A percentile compares a stretch with the other conserved stretches of the same genome.
These are phyloP conservation scores for Penicillium psychrofluorescens DNA, from an alignment of 495 filamentous ascomycete species.

Conservation along the genomic window DNA sequence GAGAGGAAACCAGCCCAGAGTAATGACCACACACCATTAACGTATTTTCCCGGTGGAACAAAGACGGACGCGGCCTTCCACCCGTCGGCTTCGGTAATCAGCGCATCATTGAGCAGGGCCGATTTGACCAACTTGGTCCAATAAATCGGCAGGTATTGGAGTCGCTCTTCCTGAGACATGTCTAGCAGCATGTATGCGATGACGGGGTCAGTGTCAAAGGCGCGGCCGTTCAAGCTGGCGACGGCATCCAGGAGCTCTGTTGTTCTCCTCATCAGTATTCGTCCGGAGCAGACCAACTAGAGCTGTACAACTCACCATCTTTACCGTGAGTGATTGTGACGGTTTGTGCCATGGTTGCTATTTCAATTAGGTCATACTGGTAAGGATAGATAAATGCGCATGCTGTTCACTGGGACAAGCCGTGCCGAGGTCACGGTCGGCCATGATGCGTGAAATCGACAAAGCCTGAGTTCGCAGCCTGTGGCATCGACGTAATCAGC, in stretches of 20 bases:
- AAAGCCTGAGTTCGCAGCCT: neutral
- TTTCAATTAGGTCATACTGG: neutral
- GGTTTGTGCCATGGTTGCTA: slow-evolving; percentile 9
- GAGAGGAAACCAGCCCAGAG: slow-evolving; percentile 14
- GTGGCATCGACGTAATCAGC: slow-evolving; percentile 6
- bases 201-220: slow-evolving; percentile 18
- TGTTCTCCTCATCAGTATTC: neutral
- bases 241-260: slow-evolving; percentile 11
- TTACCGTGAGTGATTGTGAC: slow-evolving; percentile 16
- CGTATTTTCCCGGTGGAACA: slow-evolving; percentile 9
- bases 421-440: no score
- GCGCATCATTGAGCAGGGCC: slow-evolving; percentile 15
- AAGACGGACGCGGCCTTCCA: slow-evolving; percentile 22
- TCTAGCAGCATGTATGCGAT: slow-evolving; percentile 21
- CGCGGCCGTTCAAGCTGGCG: slow-evolving; percentile 13
- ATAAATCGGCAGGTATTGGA: slow-evolving; percentile 17
- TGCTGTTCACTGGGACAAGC: no score
- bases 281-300: neutral
- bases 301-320: slow-evolving; percentile 5
- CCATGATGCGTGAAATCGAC: neutral
- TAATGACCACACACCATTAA: slow-evolving; percentile 18
- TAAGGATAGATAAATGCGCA: neutral
- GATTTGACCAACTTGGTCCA: slow-evolving; percentile 15
- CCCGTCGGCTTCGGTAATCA: slow-evolving; percentile 21
- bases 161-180: slow-evolving; percentile 13